Conservation (phyloP, 495 filamentous ascomycete genomes). For the Hypoxylon fuscum region DNA sequence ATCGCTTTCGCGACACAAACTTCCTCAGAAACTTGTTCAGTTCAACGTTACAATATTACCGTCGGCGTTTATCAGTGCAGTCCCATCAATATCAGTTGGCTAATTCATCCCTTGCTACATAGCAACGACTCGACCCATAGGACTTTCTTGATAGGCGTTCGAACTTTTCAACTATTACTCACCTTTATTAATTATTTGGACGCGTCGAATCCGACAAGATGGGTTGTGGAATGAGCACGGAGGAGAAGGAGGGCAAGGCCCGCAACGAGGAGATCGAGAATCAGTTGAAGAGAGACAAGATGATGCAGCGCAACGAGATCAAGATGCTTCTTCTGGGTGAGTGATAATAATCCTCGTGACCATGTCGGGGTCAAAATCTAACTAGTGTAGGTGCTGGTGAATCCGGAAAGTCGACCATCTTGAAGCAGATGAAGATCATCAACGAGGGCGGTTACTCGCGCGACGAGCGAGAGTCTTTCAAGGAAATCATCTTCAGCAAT, state of each 20-base stretch:
- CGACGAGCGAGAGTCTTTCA: slow-evolving; percentile 84
- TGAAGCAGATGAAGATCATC: slow-evolving; percentile 99
- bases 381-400: slow-evolving; percentile 85
- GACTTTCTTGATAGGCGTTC: slow-evolving; percentile 14
- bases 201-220: slow-evolving; percentile 68
- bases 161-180: slow-evolving; percentile 18
- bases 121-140: slow-evolving; percentile 12
- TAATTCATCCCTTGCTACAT: slow-evolving; percentile 16
- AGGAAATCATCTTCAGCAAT: slow-evolving; percentile 99
- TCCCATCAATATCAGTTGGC: slow-evolving; percentile 6
- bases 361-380: slow-evolving; percentile 32
- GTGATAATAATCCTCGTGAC: slow-evolving; percentile 42
- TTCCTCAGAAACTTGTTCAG: no score
- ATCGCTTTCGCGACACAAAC: no score
- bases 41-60: no score
- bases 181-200: slow-evolving; percentile 34
- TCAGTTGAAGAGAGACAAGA: slow-evolving; percentile 93
- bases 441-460: slow-evolving; percentile 82
- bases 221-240: slow-evolving; percentile 99
- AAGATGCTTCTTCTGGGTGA: slow-evolving; percentile 98
- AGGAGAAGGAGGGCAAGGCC: slow-evolving; percentile 99
- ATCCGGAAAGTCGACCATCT: slow-evolving; percentile 98
- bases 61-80: no score
- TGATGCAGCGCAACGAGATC: slow-evolving; percentile 96
- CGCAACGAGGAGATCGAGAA: slow-evolving; percentile 99